Evolutionary conservation across 2,329 filamentous ascomycete genomes (phyloP), one percentile per base, ranked within the genome.

Genomic region (Ceratocystis eucalypticola): DNA sequence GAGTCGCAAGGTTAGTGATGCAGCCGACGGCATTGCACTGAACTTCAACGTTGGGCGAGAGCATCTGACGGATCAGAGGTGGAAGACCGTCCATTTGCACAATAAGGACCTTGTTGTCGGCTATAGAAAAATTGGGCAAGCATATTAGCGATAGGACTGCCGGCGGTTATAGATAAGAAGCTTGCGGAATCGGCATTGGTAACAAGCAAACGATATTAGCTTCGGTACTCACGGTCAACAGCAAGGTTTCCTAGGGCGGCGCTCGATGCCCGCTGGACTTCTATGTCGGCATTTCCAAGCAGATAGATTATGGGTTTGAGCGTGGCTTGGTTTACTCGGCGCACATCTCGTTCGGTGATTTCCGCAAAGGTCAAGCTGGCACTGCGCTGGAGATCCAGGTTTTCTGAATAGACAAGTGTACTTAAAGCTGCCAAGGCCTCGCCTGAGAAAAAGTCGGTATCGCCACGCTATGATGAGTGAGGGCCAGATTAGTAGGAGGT

Each of bases 1-100:
- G 94, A 2, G 94, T 99, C 65, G 94, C 94, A 66, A 99, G 79
- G 74, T 99, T 99, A 59, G 94, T 99, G 75, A 99, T 99, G 79
- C 94, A 99, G 64, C 94, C 94, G 69, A 99, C 94, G 55, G 94
- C 94, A 76, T 99, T 99, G 80, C 94, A 99, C 77, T 99, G 94
- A 30, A 99, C 94, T 75, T 99, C 94, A 71, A 99, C 94, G 72
- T 99, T 99, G 61, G 88, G 84, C 66, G 93, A 97, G 78, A 95
- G 91, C 94, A 99, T 99, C 77, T 99, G 94, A 70, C 90, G 88
- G 77, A 97, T 99, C 68, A 99, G 82, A 65, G 94, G 93, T 65
- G 86, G 86, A 68, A 99, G 83, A 30, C 94, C 94, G 67, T 92
- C 92, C 17, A 99, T 85, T 70, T 91, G 85, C 69, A 99, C 94